Evolutionary conservation across 2,329 filamentous ascomycete genomes (phyloP).

Genomic region (Claviceps paspali): DNA sequence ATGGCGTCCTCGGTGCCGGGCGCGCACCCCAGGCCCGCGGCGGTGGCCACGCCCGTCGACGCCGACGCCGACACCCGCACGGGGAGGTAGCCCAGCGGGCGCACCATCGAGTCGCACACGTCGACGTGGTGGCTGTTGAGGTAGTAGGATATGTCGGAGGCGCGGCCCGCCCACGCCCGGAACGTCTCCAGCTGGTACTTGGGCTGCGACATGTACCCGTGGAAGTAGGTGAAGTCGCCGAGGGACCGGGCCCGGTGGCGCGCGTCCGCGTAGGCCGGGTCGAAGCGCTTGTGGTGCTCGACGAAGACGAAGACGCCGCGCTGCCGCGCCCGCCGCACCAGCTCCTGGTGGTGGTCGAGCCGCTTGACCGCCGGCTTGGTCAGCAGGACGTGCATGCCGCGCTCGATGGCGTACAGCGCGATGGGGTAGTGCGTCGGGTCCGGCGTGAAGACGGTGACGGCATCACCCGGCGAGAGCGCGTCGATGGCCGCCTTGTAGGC

Average conservation of each 20-base stretch:
- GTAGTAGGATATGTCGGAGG: constrained; percentile 92
- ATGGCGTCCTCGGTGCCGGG: constrained; percentile 84
- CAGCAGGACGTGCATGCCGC: constrained; percentile 77
- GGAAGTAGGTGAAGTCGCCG: constrained; percentile 97
- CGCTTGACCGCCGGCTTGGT: constrained; percentile 88
- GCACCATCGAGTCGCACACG: constrained; percentile 83
- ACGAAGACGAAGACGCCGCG: constrained; percentile 79
- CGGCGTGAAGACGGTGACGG: constrained; percentile 91
- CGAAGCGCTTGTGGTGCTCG: constrained; percentile 94
- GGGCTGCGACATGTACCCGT: constrained; percentile 89
- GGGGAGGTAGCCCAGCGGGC: constrained; percentile 54
- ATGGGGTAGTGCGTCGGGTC: constrained; percentile 89
- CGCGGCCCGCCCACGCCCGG: constrained; percentile 83
- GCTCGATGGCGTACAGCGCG: constrained; percentile 79
- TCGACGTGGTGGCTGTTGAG: constrained; percentile 92
- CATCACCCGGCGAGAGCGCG: constrained; percentile 62
- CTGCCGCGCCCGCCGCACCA: constrained; percentile 57
- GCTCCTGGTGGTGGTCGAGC: constrained; percentile 61
- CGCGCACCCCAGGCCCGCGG: constrained; percentile 62
- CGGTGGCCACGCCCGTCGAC: constrained; percentile 66
- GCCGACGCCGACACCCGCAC: constrained; percentile 65
- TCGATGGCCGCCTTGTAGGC: constrained; percentile 86
- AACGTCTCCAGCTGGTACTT: constrained; percentile 89
- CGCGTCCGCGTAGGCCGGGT: constrained; percentile 84
- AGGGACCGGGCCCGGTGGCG: constrained; percentile 58